Percentiles rank a stretch among this genome's conserved stretches.
Evolutionary conservation across 1,284 basidiomycete genomes (phyloP).

Genomic region (Apiotrichum veenhuisii): DNA sequence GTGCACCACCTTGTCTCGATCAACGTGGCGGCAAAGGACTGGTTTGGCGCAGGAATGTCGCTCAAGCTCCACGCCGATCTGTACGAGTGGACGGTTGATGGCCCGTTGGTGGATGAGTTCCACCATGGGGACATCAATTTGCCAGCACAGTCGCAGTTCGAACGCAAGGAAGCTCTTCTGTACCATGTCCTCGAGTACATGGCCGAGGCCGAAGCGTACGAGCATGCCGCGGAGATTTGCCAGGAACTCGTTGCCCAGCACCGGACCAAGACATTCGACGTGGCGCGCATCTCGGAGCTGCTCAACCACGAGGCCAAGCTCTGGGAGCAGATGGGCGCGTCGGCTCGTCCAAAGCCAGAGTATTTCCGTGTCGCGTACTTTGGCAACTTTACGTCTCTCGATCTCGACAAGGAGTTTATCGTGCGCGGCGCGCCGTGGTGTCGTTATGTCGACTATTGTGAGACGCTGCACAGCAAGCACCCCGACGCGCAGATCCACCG

Average conservation of each 20-base stretch:
- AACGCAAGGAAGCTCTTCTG: constrained; percentile 85
- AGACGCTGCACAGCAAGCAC: constrained; percentile 88
- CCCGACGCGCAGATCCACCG: constrained; percentile 78
- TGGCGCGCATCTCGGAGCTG: constrained; percentile 77
- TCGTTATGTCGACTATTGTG: constrained; percentile 57
- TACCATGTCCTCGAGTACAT: constrained; percentile 81
- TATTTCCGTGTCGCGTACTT: constrained; percentile 73
- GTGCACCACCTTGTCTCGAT: constrained; percentile 87
- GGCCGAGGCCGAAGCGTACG: constrained; percentile 93
- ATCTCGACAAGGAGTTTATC: constrained; percentile 48
- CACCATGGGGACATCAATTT: constrained; percentile 67
- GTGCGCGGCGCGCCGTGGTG: constrained; percentile 41
- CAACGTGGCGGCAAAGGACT: constrained; percentile 81
- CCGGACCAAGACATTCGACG: constrained; percentile 80
- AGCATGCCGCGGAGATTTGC: constrained; percentile 87
- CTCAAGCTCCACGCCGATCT: constrained; percentile 90
- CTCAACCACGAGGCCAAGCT: constrained; percentile 76
- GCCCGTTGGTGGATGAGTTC: constrained; percentile 72
- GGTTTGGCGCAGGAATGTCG: constrained; percentile 86
- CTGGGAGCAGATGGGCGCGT: constrained; percentile 74
- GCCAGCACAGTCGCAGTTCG: constrained; percentile 89
- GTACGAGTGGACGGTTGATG: constrained; percentile 79
- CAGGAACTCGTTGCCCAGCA: constrained; percentile 83
- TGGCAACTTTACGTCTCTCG: constrained; percentile 40
- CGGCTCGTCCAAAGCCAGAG: constrained; percentile 78